Evolutionary conservation across 306 rosid species (phyloP), one percentile per base, ranked within the genome.

Genomic region (Prunus kanzakura): DNA sequence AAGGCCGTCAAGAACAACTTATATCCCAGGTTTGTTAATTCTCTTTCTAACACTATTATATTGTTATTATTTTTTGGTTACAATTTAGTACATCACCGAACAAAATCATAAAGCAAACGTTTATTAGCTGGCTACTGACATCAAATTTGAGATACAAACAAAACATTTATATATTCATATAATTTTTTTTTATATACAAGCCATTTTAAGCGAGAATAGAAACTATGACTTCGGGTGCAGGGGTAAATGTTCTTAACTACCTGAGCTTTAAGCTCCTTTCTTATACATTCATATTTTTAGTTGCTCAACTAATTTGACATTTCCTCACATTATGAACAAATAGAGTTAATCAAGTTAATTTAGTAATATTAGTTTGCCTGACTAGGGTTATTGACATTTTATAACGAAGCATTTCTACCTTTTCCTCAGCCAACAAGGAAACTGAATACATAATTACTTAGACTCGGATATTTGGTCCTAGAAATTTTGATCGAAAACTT

Each of bases 1-100:
- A 93, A 93, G 85, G 86, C 97, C 71, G 98, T 93, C 63, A 93
- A 93, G 85, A 86, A 93, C 57, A 90, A 85, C 86, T 46, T 69
- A 18, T 82, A 84, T 86, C 97, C 98, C 51, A 93, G 98, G 98
- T 93, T 58, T 55, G 25, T 71, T 64, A n/a, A 18, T 30, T 63
- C 43, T 16, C 22, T 30, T 63, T 63, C 25, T 8, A 47, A 47
- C 4, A 12, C 8, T 3, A 18, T 8, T 27, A 20, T 60, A 10
- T 56, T 25, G 2, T 25, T 25, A 25, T 25, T 25, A 25, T 25
- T 23, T 0, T 55, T 55, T 51, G 6, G 7, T 52, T 15, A 18
- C 18, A 15, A 52, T 2, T 18, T 6, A 38, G 8, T 6, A 35
- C 41, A 6, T 1, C 8, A 35, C 41, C 4, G 8, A 35, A 35